Evolutionary conservation across 768 basidiomycete genomes (phyloP), one percentile per base, ranked within the genome.

Genomic region (Lepiota brunneoincarnata): DNA sequence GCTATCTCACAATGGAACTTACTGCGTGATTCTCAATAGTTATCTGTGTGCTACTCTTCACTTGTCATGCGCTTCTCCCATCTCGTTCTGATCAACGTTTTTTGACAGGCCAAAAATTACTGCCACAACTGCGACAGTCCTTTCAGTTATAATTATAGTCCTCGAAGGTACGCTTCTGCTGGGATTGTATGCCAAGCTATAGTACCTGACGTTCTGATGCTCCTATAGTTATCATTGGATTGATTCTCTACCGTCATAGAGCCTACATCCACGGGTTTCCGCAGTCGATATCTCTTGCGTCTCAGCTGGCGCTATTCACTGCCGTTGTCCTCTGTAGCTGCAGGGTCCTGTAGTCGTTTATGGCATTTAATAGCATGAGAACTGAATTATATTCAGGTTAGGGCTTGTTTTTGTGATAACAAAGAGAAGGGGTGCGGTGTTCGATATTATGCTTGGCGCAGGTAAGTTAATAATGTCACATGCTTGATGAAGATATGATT

Each of bases 1-100:
- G 24, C 15, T 52, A 20, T 44, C 42, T 12, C 51, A 52, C 39
- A 52, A 52, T 15, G 51, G 51, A 37, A 52, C 51, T 7, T 52
- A 52, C 36, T 52, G 51, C 17, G 43, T 44, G 11, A 26, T 52
- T 7, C 21, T 44, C 5, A 26, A 52, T 23, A 45, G 43, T n/a
- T 43, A 36, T 28, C 14, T 52, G 51, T 52, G 34, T 37, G 21
- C 6, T 10, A 9, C 18, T 6, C 6, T 35, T 26, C 11, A 17
- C 12, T 26, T 18, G 10, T 3, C 35, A n/a, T 20, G 15, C 35
- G 11, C 18, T 10, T 15, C 14, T 28, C 14, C 17, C 24, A 0
- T 34, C 17, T 34, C 26, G 34, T 35, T 11, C 12, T 21, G 7
- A 31, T 51, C 10, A 39, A 20, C 31, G 14, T 20, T 17, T 17